These are phyloP conservation scores for Phoma herbarum DNA, from an alignment of 2,329 filamentous ascomycete species.

Conservation along the genomic window DNA sequence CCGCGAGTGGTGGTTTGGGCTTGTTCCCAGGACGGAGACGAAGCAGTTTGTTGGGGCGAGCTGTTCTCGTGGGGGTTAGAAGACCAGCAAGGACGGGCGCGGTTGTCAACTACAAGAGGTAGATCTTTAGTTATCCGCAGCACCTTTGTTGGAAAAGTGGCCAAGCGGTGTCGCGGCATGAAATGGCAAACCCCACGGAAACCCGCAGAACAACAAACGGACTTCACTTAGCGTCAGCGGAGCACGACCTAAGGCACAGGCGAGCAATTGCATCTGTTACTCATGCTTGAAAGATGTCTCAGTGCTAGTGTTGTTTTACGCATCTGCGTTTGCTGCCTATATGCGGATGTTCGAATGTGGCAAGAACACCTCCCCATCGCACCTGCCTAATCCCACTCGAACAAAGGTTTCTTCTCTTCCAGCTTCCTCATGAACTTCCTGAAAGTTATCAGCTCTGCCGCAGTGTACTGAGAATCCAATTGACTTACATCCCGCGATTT, in stretches of 20 bases:
- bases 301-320: not conserved
- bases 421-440: conserved; percentile 9
- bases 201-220: conserved; percentile 7
- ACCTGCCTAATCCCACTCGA: conserved; percentile 4
- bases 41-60: not conserved
- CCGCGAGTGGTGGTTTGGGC: not conserved
- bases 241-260: no score
- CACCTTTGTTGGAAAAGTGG: not conserved
- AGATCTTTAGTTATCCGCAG: no score
- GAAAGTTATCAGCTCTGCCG: not conserved
- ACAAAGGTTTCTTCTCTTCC: not conserved
- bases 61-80: not conserved
- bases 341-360: not conserved
- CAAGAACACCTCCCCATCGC: not conserved
- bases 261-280: not conserved
- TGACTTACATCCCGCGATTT: conserved; percentile 6
- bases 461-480: no score
- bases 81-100: not conserved
- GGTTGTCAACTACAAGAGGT: not conserved
- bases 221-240: not conserved
- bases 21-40: not conserved
- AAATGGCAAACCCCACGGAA: not conserved
- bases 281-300: not conserved
- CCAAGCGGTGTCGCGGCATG: not conserved
- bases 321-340: not conserved